A percentile compares a stretch with the other conserved stretches of the same genome.
Evolutionary conservation across 192 early-diverging fungal genomes (phyloP).

Genomic region (Coemansia aciculifera): DNA sequence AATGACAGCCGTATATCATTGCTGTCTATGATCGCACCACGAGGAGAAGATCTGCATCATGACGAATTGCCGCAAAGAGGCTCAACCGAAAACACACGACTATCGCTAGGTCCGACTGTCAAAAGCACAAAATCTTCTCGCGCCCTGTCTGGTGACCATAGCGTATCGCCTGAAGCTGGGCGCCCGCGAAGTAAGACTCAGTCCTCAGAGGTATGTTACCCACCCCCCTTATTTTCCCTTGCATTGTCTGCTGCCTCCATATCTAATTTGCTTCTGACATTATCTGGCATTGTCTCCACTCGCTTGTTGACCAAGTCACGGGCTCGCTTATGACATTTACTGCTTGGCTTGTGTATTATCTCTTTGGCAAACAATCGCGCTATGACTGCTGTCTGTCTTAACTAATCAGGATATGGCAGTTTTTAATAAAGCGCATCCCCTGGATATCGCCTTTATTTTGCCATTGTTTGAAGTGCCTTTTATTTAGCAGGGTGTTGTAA

Average conservation of each 20-base stretch:
- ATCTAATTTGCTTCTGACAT: slow-evolving; percentile 9
- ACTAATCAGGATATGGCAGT: slow-evolving; percentile 4
- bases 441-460: background rate
- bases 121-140: slow-evolving; percentile 40
- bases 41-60: slow-evolving; percentile 15
- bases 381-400: background rate
- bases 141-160: slow-evolving; percentile 37
- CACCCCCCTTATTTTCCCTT: background rate
- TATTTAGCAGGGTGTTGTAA: slow-evolving; percentile 52
- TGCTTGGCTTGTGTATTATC: background rate
- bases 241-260: background rate
- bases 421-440: background rate
- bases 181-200: slow-evolving; percentile 53
- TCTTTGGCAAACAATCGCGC: background rate
- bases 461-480: background rate
- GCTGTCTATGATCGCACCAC: slow-evolving; percentile 38
- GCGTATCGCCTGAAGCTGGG: slow-evolving; percentile 14
- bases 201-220: slow-evolving; percentile 49
- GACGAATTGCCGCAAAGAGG: background rate
- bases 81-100: slow-evolving; percentile 13
- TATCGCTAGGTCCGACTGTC: slow-evolving; percentile 27
- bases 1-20: slow-evolving; percentile 48
- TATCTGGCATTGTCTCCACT: slow-evolving; percentile 1
- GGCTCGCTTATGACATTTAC: background rate
- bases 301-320: background rate